A percentile compares a stretch with the other conserved stretches of the same genome.
Conservation (phyloP, 2,329 filamentous ascomycete genomes). For the Paramyrothecium roridum region DNA sequence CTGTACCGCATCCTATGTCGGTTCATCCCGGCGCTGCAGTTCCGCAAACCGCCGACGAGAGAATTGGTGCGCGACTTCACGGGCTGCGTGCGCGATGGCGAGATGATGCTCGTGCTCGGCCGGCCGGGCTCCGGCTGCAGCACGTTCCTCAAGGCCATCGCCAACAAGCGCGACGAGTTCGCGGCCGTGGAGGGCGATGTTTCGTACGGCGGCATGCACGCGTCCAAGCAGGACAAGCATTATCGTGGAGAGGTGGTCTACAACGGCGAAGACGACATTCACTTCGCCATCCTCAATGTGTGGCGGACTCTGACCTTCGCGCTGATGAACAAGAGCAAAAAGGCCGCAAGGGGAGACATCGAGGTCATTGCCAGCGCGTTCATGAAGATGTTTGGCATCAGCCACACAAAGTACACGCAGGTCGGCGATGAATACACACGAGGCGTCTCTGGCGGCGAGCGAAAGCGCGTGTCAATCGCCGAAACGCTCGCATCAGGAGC, state of each 20-base stretch:
- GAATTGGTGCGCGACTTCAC: slow-evolving; percentile 28
- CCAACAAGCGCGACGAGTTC: not conserved
- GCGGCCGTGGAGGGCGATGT: not conserved
- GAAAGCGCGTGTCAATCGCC: not conserved
- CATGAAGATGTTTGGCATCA: not conserved
- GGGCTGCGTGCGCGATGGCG: slow-evolving; percentile 24
- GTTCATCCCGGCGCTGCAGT: slow-evolving; percentile 28
- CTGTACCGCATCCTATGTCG: slow-evolving; percentile 60
- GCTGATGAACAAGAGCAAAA: not conserved
- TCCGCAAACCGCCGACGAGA: slow-evolving; percentile 18
- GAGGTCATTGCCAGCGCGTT: not conserved
- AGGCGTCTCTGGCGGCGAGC: not conserved
- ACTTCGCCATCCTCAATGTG: not conserved
- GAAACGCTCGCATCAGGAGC: not conserved
- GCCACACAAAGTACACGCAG: not conserved
- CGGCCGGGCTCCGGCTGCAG: not conserved
- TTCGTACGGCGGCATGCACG: slow-evolving; percentile 24
- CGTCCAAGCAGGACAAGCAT: not conserved
- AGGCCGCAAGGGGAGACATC: not conserved
- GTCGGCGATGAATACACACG: not conserved
- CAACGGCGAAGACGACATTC: not conserved
- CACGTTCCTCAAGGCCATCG: not conserved
- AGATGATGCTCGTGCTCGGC: not conserved
- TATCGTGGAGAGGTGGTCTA: not conserved
- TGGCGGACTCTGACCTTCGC: not conserved